Evolutionary conservation across 345 rosid genomes (phyloP), one percentile per base, ranked within the genome.

Genomic region (Corchorus capsularis): DNA sequence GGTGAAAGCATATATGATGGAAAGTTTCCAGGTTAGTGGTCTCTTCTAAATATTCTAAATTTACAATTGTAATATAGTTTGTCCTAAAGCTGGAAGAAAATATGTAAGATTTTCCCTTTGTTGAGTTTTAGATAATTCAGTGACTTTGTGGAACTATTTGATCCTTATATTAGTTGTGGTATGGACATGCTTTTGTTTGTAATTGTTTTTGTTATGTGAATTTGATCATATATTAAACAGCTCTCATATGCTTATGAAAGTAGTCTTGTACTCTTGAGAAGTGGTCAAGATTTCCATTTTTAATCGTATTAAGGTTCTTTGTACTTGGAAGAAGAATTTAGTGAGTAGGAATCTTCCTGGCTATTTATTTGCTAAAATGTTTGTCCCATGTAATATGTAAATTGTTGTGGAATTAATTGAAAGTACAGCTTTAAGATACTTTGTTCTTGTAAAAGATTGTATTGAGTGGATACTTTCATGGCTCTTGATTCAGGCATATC

Each of bases 1-100:
- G 99, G 99, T 77, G 98, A 96, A 82, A 92, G 97, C 87, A 93
- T 96, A 69, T 96, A 89, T 78, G 95, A 80, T 53, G 92, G 84
- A 27, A 89, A 87, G 56, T 96, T 96, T 87, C 97, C 99, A 67
- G 99, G 99, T 96, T 75, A 81, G 93, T 68, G 34, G 57, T 22
- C 56, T 22, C 54, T 57, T 73, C 12, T 54, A 8, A 59, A 20
- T 37, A 32, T 49, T 64, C 4, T 15, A 12, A 39, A 46, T 5
- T 15, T 66, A 54, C 43, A 68, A 6, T 66, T 50, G 50, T 46
- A n/a, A 43, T 46, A 72, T 62, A 56, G 45, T 43, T 63, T 43
- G 59, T 39, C 0, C 34, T 47, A 63, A 61, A n/a, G 12, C 22
- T 27, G 34, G 39, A 46, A 35, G 41, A 59, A 27, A 14, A 5